A percentile compares a stretch with the other conserved stretches of the same genome.
These are phyloP conservation scores for Verticillium longisporum DNA, from an alignment of 2,329 filamentous ascomycete genomes.

Conservation along the genomic window DNA sequence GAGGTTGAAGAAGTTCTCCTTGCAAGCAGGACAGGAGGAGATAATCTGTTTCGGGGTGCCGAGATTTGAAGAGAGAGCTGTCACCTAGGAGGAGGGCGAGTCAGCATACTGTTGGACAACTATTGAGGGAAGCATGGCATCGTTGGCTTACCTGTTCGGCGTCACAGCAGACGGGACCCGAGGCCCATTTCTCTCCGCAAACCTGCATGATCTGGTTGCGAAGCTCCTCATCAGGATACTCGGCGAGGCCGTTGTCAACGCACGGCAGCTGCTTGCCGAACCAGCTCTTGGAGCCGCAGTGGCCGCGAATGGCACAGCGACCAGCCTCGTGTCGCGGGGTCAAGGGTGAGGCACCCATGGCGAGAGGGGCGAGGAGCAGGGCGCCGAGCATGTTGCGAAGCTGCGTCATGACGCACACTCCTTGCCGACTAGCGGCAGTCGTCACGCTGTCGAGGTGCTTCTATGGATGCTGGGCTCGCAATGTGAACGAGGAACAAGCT, in stretches of 20 bases:
- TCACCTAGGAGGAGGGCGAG: constrained; percentile 46
- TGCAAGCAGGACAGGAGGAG: constrained; percentile 91
- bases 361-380: constrained; percentile 18
- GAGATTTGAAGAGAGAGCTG: constrained; percentile 74
- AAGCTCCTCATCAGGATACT: constrained; percentile 63
- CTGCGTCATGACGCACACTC: constrained; percentile 1
- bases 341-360: constrained; percentile 19
- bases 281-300: constrained; percentile 85
- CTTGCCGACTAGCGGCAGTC: not conserved
- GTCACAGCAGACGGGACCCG: constrained; percentile 79
- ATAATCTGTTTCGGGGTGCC: constrained; percentile 84
- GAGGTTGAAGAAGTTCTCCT: constrained; percentile 95
- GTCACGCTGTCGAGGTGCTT: not conserved
- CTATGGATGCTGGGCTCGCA: not conserved
- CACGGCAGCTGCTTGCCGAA: constrained; percentile 89
- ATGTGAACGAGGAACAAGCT: not conserved
- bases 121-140: not conserved
- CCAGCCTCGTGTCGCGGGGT: constrained; percentile 74
- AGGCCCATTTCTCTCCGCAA: constrained; percentile 81
- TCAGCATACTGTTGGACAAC: not conserved
- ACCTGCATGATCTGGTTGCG: constrained; percentile 75
- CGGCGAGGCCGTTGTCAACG: constrained; percentile 79
- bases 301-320: constrained; percentile 81
- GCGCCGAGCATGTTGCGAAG: constrained; percentile 17
- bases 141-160: constrained; percentile 60